Percentiles rank a stretch among this genome's conserved stretches.
phyloP scores from a whole-genome alignment of 1,139 yeast genomes.

The Saccharomyces hybrid region DNA sequence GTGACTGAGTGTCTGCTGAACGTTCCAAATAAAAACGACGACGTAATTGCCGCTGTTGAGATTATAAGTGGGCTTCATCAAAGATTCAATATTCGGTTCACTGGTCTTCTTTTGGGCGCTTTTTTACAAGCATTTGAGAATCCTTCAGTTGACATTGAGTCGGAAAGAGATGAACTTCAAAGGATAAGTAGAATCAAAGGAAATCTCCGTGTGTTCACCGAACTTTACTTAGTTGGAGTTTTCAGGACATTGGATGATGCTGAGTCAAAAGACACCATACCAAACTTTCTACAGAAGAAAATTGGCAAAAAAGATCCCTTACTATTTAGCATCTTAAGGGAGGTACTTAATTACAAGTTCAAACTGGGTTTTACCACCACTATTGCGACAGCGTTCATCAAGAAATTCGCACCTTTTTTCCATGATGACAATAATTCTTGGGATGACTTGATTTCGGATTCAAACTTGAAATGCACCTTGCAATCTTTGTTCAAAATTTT shows the following conservation, averaged over 20 bases:
- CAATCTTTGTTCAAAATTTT: conserved; percentile 41
- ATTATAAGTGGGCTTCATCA: conserved; percentile 72
- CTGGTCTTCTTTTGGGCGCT: conserved; percentile 44
- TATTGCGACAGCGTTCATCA: conserved; percentile 45
- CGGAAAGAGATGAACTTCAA: conserved; percentile 41
- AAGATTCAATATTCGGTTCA: conserved; percentile 51
- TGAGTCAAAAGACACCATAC: conserved; percentile 33
- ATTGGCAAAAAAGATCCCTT: conserved; percentile 35
- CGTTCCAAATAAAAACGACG: conserved; percentile 46
- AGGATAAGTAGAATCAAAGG: conserved; percentile 42
- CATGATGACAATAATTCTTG: conserved; percentile 23
- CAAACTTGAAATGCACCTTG: conserved; percentile 22
- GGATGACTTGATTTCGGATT: conserved; percentile 19
- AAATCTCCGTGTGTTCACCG: conserved; percentile 50
- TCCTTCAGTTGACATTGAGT: conserved; percentile 23
- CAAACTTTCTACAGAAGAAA: conserved; percentile 35
- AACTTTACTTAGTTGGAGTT: conserved; percentile 56
- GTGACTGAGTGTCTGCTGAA: conserved; percentile 56
- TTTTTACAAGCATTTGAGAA: conserved; percentile 40
- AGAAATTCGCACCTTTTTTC: conserved; percentile 39
- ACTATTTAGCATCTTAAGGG: conserved; percentile 45
- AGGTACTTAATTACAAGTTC: conserved; percentile 45
- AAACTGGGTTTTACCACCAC: conserved; percentile 42
- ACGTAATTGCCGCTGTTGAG: conserved; percentile 57
- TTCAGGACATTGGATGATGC: conserved; percentile 39